Evolutionary conservation across 371 early-diverging fungal genomes (phyloP).

Genomic region (Funneliformis caledonium): DNA sequence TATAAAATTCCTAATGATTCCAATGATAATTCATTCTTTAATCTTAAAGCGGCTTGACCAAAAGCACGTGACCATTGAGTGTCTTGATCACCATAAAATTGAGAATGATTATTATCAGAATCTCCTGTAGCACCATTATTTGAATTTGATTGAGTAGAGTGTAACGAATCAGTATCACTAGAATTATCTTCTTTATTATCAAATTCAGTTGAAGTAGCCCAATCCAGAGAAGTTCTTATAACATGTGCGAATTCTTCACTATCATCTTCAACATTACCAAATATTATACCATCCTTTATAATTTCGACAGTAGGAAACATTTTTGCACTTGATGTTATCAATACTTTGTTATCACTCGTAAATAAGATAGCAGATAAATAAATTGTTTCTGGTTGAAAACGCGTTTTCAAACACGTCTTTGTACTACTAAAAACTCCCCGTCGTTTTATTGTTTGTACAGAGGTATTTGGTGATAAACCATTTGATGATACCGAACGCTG

Average conservation of each 20-base stretch:
- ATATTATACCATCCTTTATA: constrained; percentile 27
- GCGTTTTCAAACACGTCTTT: constrained; percentile 38
- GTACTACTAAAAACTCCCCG: constrained; percentile 26
- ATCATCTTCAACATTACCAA: constrained; percentile 34
- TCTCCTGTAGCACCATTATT: not conserved
- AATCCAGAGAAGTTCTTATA: constrained; percentile 39
- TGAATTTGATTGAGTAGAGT: constrained; percentile 30
- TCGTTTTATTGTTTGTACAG: constrained; percentile 22
- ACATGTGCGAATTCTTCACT: constrained; percentile 39
- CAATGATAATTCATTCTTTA: constrained; percentile 37
- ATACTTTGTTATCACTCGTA: constrained; percentile 38
- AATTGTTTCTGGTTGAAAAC: constrained; percentile 33
- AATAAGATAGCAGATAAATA: constrained; percentile 34
- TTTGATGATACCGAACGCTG: constrained; percentile 21
- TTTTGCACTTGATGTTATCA: constrained; percentile 32
- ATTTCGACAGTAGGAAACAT: constrained; percentile 40
- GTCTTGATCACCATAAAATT: constrained; percentile 33
- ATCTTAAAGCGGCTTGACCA: constrained; percentile 34
- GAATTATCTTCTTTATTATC: constrained; percentile 21
- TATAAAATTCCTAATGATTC: constrained; percentile 36
- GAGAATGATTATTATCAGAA: not conserved
- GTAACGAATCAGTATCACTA: constrained; percentile 38
- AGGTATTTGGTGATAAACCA: constrained; percentile 11
- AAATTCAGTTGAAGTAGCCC: constrained; percentile 30
- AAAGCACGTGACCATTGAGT: constrained; percentile 27